These are phyloP conservation scores for Trametes meyenii DNA, from an alignment of 768 basidiomycete species.

Conservation along the genomic window DNA sequence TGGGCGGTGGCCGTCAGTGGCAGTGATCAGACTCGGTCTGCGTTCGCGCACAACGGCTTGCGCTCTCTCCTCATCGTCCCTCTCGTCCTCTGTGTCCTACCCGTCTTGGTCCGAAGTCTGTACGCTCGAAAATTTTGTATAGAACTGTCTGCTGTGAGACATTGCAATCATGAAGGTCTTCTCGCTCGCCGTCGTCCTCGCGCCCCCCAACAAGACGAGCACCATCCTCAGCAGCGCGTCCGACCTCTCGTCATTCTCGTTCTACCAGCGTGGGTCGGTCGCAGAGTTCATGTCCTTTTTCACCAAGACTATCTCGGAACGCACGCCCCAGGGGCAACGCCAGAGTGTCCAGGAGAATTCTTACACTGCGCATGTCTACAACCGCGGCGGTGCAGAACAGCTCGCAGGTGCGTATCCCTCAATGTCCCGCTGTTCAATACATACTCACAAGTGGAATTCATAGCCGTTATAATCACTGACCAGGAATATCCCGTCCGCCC, in stretches of 20 bases:
- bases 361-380: slow-evolving; percentile 93
- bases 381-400: slow-evolving; percentile 83
- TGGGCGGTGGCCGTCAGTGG: too few relatives aligned
- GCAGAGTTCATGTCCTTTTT: slow-evolving; percentile 95
- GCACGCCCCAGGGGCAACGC: slow-evolving; percentile 84
- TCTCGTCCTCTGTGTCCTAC: too few relatives aligned
- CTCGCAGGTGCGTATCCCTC: slow-evolving; percentile 65
- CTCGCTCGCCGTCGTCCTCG: slow-evolving; percentile 72
- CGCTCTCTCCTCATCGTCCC: too few relatives aligned
- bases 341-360: slow-evolving; percentile 94
- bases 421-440: not conserved
- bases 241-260: slow-evolving; percentile 90
- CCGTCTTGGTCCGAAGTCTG: too few relatives aligned
- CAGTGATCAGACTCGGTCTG: too few relatives aligned
- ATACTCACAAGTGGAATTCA: not conserved
- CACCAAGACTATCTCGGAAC: slow-evolving; percentile 87
- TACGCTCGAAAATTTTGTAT: too few relatives aligned
- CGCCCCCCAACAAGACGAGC: slow-evolving; percentile 65
- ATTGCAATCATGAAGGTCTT: slow-evolving; percentile 78
- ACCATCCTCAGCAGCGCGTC: slow-evolving; percentile 66
- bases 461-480: slow-evolving; percentile 92
- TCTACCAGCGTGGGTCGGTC: slow-evolving; percentile 88
- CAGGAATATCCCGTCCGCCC: slow-evolving; percentile 96
- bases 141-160: too few relatives aligned
- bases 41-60: too few relatives aligned